Percentiles rank a stretch among this genome's conserved stretches.
These are phyloP conservation scores for Baorangia bicolor DNA, from an alignment of 768 basidiomycete species.

Conservation along the genomic window DNA sequence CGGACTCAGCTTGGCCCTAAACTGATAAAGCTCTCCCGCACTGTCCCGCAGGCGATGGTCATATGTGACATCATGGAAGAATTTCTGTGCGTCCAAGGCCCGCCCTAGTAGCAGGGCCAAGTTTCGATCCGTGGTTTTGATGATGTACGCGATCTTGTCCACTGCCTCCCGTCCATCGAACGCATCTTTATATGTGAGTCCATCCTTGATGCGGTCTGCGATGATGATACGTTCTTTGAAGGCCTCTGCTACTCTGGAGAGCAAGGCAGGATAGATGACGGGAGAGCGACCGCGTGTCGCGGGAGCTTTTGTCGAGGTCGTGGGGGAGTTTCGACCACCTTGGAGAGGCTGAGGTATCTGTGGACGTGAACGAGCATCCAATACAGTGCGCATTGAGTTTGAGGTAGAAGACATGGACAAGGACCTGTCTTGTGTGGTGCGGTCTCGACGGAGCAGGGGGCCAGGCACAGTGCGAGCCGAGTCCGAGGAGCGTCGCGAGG, in stretches of 20 bases:
- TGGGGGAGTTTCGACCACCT: slow-evolving; percentile 39
- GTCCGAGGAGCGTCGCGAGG: slow-evolving; percentile 65
- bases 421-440: slow-evolving; percentile 63
- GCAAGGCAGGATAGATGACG: slow-evolving; percentile 90
- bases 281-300: slow-evolving; percentile 54
- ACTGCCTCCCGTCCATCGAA: slow-evolving; percentile 98
- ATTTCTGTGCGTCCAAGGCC: slow-evolving; percentile 96
- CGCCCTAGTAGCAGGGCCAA: slow-evolving; percentile 93
- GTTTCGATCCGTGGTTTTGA: slow-evolving; percentile 97
- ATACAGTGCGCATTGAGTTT: slow-evolving; percentile 45
- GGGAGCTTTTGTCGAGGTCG: slow-evolving; percentile 35
- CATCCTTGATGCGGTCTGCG: slow-evolving; percentile 86
- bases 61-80: slow-evolving; percentile 99
- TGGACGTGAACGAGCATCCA: slow-evolving; percentile 39
- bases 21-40: slow-evolving; percentile 88
- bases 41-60: slow-evolving; percentile 94
- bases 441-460: slow-evolving; percentile 54
- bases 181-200: slow-evolving; percentile 91
- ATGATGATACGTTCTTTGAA: slow-evolving; percentile 81
- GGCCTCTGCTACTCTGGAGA: slow-evolving; percentile 92
- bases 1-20: slow-evolving; percentile 80
- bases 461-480: slow-evolving; percentile 62
- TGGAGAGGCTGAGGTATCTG: slow-evolving; percentile 36
- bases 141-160: slow-evolving; percentile 95
- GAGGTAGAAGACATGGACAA: slow-evolving; percentile 75